phyloP scores from a whole-genome alignment of 352 stramenopile species.

The Pythium vanterpoolii region DNA sequence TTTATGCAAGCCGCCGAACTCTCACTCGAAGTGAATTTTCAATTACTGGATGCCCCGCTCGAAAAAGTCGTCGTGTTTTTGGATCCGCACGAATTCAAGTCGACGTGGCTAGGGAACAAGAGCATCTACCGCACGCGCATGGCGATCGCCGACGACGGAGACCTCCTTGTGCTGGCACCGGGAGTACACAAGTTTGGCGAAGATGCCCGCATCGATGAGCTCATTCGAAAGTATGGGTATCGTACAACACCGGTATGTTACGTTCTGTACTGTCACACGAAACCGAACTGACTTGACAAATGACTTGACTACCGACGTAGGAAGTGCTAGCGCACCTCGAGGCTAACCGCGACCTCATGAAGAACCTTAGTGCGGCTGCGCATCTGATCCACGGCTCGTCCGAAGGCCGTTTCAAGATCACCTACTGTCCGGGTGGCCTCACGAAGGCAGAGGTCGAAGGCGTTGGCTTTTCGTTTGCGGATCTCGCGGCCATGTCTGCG shows the following conservation, averaged over 20 bases:
- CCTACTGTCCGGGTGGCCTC: conserved; percentile 92
- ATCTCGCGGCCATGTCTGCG: conserved; percentile 80
- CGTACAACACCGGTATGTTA: conserved; percentile 88
- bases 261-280: neutral
- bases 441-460: conserved; percentile 90
- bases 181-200: conserved; percentile 95
- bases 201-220: conserved; percentile 89
- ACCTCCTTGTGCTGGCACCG: conserved; percentile 94
- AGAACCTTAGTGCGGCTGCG: conserved; percentile 92
- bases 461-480: conserved; percentile 91
- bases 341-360: conserved; percentile 92
- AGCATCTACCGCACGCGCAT: conserved; percentile 97
- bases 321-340: conserved; percentile 91
- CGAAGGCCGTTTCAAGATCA: conserved; percentile 96
- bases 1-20: conserved; percentile 94
- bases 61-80: conserved; percentile 96
- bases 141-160: conserved; percentile 94
- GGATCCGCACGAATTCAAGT: conserved; percentile 96
- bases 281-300: too few relatives aligned
- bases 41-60: conserved; percentile 88
- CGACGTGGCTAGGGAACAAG: conserved; percentile 98
- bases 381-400: conserved; percentile 97
- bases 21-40: conserved; percentile 96
- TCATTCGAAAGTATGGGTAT: conserved; percentile 98
- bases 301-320: conserved; percentile 26